Evolutionary conservation across 2,329 filamentous ascomycete genomes (phyloP).

Genomic region (Xylariaceae sp.): DNA sequence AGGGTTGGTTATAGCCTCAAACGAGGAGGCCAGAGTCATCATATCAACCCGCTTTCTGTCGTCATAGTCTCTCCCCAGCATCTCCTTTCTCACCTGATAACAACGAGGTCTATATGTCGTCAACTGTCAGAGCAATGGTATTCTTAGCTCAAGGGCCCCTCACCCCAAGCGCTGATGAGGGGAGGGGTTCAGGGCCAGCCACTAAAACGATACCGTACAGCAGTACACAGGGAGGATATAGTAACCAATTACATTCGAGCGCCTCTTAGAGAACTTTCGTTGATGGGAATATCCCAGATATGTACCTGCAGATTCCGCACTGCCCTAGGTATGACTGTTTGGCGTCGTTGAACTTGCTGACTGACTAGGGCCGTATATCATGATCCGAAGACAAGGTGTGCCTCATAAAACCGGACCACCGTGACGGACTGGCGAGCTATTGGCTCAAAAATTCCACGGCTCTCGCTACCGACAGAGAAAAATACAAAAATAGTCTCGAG

Average conservation of each 20-base stretch:
- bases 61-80: slow-evolving; percentile 8
- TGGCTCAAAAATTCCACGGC: background rate
- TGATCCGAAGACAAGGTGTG: background rate
- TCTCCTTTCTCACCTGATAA: slow-evolving; percentile 14
- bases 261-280: no score
- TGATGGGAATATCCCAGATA: no score
- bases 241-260: no score
- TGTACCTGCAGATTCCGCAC: no score
- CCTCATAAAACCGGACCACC: background rate
- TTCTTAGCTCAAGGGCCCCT: slow-evolving; percentile 7
- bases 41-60: no score
- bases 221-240: no score
- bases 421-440: background rate
- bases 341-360: background rate
- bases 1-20: slow-evolving; percentile 8
- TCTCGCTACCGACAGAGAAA: background rate
- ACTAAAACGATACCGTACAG: no score
- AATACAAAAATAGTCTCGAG: background rate
- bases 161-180: slow-evolving; percentile 3
- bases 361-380: background rate
- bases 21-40: background rate
- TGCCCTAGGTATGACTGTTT: no score
- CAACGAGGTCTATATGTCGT: slow-evolving; percentile 8
- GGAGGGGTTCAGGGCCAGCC: no score
- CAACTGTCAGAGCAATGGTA: slow-evolving; percentile 5